These are phyloP conservation scores for Priceomyces melissophilus DNA, from an alignment of 805 yeast genomes.

Conservation along the genomic window DNA sequence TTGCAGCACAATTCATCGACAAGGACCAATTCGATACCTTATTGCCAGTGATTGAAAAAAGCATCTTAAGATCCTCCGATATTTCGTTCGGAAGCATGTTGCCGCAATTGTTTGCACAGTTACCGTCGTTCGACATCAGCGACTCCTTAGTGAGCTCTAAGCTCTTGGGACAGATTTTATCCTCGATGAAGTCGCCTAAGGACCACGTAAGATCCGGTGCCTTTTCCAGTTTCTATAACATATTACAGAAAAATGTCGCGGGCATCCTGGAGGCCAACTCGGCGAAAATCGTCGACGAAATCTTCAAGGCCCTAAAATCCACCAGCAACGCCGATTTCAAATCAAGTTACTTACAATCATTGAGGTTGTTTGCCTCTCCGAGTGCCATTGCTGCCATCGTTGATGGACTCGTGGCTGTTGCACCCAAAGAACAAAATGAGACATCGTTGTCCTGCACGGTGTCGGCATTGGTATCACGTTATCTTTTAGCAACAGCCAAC, in stretches of 20 bases:
- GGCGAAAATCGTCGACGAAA: conserved; percentile 45
- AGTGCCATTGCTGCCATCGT: conserved; percentile 37
- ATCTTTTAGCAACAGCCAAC: conserved; percentile 23
- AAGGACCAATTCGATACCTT: conserved; percentile 35
- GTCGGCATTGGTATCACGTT: conserved; percentile 46
- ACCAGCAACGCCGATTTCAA: conserved; percentile 65
- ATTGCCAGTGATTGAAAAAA: conserved; percentile 66
- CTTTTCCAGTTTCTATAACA: conserved; percentile 21
- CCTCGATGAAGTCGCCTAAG: conserved; percentile 63
- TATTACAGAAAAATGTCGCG: conserved; percentile 13
- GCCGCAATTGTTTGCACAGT: conserved; percentile 42
- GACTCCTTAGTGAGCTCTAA: conserved; percentile 34
- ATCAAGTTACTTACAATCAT: conserved; percentile 43
- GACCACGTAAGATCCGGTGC: conserved; percentile 57
- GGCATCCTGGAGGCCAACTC: conserved; percentile 16
- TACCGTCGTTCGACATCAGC: conserved; percentile 37
- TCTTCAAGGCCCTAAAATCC: conserved; percentile 55
- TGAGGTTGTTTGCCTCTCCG: conserved; percentile 31
- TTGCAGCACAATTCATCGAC: conserved; percentile 42
- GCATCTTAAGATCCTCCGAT: conserved; percentile 78
- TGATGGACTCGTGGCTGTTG: conserved; percentile 45
- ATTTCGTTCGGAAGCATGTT: conserved; percentile 54
- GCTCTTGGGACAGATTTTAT: conserved; percentile 22
- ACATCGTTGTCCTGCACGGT: conserved; percentile 48
- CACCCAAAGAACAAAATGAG: conserved; percentile 77